Evolutionary conservation across 2,329 filamentous ascomycete species (phyloP).

Genomic region (Aspergillaceae sp.): DNA sequence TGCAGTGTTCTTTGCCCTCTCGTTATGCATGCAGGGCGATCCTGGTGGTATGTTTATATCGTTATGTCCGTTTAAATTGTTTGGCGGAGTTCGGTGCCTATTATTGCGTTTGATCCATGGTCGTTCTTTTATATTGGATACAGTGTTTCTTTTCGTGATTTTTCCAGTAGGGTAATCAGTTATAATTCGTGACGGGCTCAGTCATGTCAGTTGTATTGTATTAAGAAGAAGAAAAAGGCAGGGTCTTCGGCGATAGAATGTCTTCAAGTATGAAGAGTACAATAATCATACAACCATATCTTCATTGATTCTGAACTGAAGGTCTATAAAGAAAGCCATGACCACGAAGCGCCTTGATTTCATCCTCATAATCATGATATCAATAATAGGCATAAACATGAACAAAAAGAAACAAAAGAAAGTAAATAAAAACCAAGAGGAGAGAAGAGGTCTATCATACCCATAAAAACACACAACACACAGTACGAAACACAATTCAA

Average conservation of each 20-base stretch:
- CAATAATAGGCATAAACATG: background rate
- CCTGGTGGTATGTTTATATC: background rate
- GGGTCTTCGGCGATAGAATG: too few relatives aligned
- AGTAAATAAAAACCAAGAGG: background rate
- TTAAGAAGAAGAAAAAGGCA: too few relatives aligned
- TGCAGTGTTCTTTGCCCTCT: too few relatives aligned
- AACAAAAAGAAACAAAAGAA: background rate
- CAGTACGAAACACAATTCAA: slow-evolving; percentile 7
- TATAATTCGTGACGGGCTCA: too few relatives aligned
- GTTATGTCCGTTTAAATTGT: background rate
- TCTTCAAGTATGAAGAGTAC: too few relatives aligned
- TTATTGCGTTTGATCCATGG: too few relatives aligned
- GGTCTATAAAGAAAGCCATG: background rate
- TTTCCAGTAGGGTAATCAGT: too few relatives aligned
- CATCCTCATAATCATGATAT: background rate
- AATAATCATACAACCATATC: too few relatives aligned
- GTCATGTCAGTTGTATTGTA: too few relatives aligned
- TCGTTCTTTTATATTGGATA: too few relatives aligned
- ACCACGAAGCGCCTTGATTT: background rate
- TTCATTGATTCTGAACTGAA: too few relatives aligned
- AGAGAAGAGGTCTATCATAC: background rate
- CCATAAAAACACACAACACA: slow-evolving; percentile 1
- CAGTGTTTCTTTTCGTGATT: too few relatives aligned
- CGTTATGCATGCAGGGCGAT: background rate
- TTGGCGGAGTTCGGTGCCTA: background rate